A percentile compares a stretch with the other conserved stretches of the same genome.
These are phyloP conservation scores for Rhinocladiella similis DNA, from an alignment of 2,329 filamentous ascomycete species.

Conservation along the genomic window DNA sequence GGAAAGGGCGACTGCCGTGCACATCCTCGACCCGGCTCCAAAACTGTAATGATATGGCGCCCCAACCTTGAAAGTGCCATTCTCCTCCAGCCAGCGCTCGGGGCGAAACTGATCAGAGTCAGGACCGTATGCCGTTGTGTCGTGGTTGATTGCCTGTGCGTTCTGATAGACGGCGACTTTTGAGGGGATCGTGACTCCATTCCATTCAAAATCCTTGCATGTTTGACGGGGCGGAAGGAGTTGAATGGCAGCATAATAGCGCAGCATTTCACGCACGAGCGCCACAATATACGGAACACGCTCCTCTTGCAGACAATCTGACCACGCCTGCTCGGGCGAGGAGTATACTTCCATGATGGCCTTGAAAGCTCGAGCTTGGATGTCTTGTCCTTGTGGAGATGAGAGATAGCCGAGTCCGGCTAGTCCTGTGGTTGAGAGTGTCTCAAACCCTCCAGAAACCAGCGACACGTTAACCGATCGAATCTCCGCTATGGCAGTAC, in stretches of 20 bases:
- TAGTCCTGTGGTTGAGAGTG: background rate
- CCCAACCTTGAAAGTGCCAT: background rate
- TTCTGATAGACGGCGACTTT: background rate
- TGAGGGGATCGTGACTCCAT: background rate
- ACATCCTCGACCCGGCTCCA: slow-evolving; percentile 22
- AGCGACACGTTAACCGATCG: background rate
- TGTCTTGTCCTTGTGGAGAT: background rate
- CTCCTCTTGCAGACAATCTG: background rate
- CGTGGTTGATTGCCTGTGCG: background rate
- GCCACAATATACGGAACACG: background rate
- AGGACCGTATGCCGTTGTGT: background rate
- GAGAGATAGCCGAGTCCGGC: background rate
- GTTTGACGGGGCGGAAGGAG: background rate
- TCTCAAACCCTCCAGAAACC: background rate
- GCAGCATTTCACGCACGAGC: background rate
- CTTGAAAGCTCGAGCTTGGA: background rate
- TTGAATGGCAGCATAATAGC: background rate
- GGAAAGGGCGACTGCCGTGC: slow-evolving; percentile 26
- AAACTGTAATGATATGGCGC: slow-evolving; percentile 24
- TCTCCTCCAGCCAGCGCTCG: background rate
- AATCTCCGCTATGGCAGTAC: background rate
- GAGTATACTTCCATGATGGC: background rate
- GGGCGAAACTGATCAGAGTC: background rate
- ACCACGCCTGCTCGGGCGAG: background rate
- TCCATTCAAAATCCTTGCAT: background rate